These are phyloP conservation scores for Mycena vitilis DNA, from an alignment of 768 basidiomycete genomes.

Conservation along the genomic window DNA sequence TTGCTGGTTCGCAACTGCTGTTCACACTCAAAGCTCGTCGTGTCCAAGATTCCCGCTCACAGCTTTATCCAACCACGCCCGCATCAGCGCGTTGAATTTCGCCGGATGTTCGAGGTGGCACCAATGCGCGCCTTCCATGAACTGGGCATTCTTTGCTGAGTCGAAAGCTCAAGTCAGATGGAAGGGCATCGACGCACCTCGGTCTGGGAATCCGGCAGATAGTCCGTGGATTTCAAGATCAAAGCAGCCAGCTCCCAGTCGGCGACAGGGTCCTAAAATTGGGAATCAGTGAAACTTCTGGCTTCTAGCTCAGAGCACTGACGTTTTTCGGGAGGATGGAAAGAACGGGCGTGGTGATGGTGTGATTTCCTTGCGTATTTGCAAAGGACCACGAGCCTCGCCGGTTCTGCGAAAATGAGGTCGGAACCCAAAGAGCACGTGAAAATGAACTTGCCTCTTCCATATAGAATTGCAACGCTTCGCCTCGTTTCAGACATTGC, in stretches of 20 bases:
- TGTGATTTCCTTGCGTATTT: constrained; percentile 58
- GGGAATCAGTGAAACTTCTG: background rate
- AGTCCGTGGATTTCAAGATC: constrained; percentile 51
- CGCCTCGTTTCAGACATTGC: background rate
- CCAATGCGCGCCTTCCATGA: constrained; percentile 72
- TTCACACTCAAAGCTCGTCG: constrained; percentile 24
- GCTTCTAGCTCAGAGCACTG: constrained; percentile 16
- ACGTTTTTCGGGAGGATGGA: constrained; percentile 55
- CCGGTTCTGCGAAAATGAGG: constrained; percentile 50
- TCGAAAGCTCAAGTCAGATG: background rate
- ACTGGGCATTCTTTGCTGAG: constrained; percentile 43
- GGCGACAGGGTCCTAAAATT: constrained; percentile 59
- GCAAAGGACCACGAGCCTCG: constrained; percentile 52
- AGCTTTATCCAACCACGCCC: constrained; percentile 59
- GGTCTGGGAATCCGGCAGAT: constrained; percentile 52
- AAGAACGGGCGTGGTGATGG: constrained; percentile 56
- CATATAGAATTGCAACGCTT: constrained; percentile 77
- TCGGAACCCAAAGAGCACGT: background rate
- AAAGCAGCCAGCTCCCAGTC: constrained; percentile 51
- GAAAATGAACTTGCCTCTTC: constrained; percentile 51
- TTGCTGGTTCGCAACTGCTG: background rate
- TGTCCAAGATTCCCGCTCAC: constrained; percentile 15
- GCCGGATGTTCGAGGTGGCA: constrained; percentile 70
- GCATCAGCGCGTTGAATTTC: constrained; percentile 62
- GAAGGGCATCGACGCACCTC: constrained; percentile 43